Evolutionary conservation across 306 rosid species (phyloP), one percentile per base, ranked within the genome.

Genomic region (Ormosia emarginata): DNA sequence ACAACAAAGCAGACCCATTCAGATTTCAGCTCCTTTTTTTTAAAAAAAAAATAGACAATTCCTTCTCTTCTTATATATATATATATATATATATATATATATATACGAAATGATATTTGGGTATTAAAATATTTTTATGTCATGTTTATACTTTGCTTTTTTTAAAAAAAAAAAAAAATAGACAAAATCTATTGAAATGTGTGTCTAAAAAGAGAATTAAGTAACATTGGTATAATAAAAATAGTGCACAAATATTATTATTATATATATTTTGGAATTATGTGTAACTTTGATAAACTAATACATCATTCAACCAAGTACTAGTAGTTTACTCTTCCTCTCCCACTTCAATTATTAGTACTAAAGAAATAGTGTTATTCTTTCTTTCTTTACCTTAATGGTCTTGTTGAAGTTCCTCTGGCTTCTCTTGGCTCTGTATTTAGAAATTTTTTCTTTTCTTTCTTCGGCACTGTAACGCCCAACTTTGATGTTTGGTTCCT

Each of bases 361-460:
- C 36, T 43, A 15, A 47, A 47, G 15, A 15, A 49, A 18, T 72
- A 3, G 3, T 67, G 34, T 34, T 11, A 8, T 49, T 49, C 17
- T 49, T 33, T 47, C 3, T 56, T 13, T 32, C 0, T 6, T 3
- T 81, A 93, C 99, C 98, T 95, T 95, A 41, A 95, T 95, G 33
- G 99, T 95, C 83, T 92, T 95, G 90, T 90, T 93, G 88, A 92
- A 95, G 91, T 95, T 95, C 77, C 99, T 95, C 85, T 88, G 98
- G 33, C 85, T 85, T 88, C 97, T 87, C 79, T 93, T 95, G 10
- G 98, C 98, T 92, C 90, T 93, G 90, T 95, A 95, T 83, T 90
- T 95, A 0, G 97, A 95, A 74, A 95, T 95, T 82, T 67, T 93
- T 52, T 92, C 97, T 74, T 88, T 92, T 78, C 98, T 92, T 76